Percentiles rank a stretch among this genome's conserved stretches.
Evolutionary conservation across 352 stramenopile species (phyloP).

Genomic region (Phytophthora foliorum): DNA sequence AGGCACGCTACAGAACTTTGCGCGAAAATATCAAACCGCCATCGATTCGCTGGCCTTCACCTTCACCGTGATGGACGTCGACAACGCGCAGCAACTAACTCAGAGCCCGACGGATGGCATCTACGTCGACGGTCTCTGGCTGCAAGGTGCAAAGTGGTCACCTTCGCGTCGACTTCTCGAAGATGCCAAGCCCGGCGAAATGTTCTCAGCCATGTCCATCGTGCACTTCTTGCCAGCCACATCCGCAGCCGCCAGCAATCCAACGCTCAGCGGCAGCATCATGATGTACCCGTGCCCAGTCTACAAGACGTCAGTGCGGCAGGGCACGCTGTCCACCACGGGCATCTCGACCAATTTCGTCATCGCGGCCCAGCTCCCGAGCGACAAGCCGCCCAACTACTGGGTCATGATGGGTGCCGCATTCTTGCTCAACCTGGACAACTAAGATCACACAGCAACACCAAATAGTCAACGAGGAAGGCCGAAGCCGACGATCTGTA

Average conservation of each 20-base stretch:
- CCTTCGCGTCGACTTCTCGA: constrained; percentile 66
- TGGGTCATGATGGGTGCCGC: constrained; percentile 95
- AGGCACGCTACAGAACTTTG: constrained; percentile 95
- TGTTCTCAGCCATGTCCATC: constrained; percentile 93
- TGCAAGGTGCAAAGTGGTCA: constrained; percentile 92
- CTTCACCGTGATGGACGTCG: constrained; percentile 85
- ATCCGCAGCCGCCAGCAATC: constrained; percentile 45
- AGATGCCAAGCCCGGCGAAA: constrained; percentile 90
- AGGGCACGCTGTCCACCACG: constrained; percentile 93
- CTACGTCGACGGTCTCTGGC: constrained; percentile 92
- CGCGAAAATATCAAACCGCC: constrained; percentile 94
- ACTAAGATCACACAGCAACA: constrained; percentile 34
- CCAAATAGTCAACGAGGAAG: constrained; percentile 16
- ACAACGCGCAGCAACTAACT: constrained; percentile 60
- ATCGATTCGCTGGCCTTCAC: constrained; percentile 96
- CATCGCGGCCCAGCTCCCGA: constrained; percentile 93
- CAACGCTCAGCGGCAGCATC: constrained; percentile 12
- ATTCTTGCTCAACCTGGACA: constrained; percentile 94
- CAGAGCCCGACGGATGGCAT: constrained; percentile 91
- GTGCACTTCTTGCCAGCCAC: constrained; percentile 93
- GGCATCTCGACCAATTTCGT: constrained; percentile 96
- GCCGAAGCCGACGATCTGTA: constrained; percentile 35
- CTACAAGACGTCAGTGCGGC: constrained; percentile 95
- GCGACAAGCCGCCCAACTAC: constrained; percentile 81
- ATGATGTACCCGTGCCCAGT: constrained; percentile 92